Conservation (phyloP, 306 rosid species). For the Trichosanthes cucumerina region DNA sequence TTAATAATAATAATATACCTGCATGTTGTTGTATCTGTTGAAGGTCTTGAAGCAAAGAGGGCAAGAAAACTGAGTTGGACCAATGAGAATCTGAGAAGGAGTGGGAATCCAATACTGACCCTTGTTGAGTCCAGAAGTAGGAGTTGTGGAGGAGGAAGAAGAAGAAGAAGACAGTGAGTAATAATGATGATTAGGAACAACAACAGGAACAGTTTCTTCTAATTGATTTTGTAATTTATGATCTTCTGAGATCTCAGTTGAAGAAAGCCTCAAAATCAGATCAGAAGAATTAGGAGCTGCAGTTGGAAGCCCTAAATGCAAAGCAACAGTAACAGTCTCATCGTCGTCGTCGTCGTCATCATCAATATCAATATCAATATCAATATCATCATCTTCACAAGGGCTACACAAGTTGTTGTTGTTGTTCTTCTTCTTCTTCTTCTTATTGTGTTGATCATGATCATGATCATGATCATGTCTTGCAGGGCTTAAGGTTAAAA, state of each 20-base stretch:
- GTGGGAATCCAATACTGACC: conserved; percentile 86
- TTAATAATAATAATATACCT: conserved; percentile 40
- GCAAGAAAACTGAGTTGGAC: conserved; percentile 90
- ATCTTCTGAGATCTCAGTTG: conserved; percentile 38
- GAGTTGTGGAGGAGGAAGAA: background rate
- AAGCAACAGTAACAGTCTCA: conserved; percentile 51
- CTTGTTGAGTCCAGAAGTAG: background rate
- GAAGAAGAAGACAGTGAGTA: background rate
- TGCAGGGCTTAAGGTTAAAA: background rate
- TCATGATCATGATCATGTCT: background rate
- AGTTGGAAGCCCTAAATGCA: conserved; percentile 78
- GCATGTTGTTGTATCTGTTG: conserved; percentile 97
- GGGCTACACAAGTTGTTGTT: background rate
- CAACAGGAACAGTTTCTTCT: background rate
- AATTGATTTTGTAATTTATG: conserved; percentile 17
- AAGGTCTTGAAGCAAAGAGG: conserved; percentile 96
- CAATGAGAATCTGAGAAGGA: conserved; percentile 80
- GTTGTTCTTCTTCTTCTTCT: background rate
- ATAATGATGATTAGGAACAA: background rate
- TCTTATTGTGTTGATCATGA: background rate
- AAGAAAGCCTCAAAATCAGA: conserved; percentile 36
- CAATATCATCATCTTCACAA: conserved; percentile 16
- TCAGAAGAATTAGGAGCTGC: conserved; percentile 25
- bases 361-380: too few species aligned
- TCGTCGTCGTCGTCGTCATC: too few species aligned